phyloP scores from a whole-genome alignment of 495 filamentous ascomycete genomes.

The Neurospora hispaniola region DNA sequence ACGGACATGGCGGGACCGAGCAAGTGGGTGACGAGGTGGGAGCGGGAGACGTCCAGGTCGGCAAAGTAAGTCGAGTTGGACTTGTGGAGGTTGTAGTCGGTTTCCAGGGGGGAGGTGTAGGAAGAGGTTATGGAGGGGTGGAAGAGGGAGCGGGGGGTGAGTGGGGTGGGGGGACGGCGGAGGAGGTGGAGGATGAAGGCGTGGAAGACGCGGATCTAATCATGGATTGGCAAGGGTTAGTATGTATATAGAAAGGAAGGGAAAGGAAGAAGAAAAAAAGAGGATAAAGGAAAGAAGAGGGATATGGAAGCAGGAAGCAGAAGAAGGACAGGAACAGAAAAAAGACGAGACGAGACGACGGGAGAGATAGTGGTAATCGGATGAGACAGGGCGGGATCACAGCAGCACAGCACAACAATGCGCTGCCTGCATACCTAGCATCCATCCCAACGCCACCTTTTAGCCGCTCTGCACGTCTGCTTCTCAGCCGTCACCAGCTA shows the following conservation, averaged over 20 bases:
- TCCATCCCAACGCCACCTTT: no score
- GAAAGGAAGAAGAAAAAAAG: no score
- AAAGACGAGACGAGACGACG: neutral
- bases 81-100: conserved; percentile 80
- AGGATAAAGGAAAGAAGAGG: no score
- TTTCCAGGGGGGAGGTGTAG: conserved; percentile 53
- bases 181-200: neutral
- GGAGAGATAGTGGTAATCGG: neutral
- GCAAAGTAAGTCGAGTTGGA: conserved; percentile 76
- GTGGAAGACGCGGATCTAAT: no score
- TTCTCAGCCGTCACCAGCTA: no score
- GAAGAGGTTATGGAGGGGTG: conserved; percentile 50
- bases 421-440: no score
- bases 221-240: no score
- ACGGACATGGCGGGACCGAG: conserved; percentile 36
- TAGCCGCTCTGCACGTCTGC: no score
- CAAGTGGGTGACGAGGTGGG: conserved; percentile 46
- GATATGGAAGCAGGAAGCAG: no score
- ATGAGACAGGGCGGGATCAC: neutral
- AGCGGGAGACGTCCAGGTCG: conserved; percentile 65
- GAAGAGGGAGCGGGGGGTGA: conserved; percentile 49
- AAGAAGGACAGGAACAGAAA: no score
- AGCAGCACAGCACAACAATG: neutral
- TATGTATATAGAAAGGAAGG: no score
- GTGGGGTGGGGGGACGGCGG: conserved; percentile 13